These are phyloP conservation scores for Yarrowia osloensis DNA, from an alignment of 805 yeast species.

Conservation along the genomic window DNA sequence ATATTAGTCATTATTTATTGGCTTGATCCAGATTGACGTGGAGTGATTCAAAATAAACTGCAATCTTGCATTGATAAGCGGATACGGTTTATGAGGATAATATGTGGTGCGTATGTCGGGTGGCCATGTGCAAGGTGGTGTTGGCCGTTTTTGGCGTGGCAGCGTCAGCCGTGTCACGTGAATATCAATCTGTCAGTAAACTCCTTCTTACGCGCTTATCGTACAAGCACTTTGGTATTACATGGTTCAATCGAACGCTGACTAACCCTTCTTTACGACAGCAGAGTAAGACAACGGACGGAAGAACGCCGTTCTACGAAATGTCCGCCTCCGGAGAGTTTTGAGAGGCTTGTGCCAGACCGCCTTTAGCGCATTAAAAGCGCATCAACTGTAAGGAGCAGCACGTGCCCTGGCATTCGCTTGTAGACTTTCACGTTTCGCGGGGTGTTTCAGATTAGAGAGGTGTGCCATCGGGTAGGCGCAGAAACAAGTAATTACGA, in stretches of 20 bases:
- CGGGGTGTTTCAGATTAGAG: neutral
- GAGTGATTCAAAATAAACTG: neutral
- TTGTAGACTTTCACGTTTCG: neutral
- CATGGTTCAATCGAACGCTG: no score
- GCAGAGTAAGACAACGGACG: neutral
- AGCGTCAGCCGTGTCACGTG: no score
- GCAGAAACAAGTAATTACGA: neutral
- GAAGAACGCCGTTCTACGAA: no score
- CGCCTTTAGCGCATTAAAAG: neutral
- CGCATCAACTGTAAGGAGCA: neutral
- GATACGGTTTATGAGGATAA: neutral
- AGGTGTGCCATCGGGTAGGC: neutral
- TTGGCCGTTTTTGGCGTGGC: no score
- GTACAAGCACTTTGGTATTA: no score
- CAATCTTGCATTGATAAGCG: conserved; percentile 6
- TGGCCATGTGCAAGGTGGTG: neutral
- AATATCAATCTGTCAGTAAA: no score
- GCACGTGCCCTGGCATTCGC: neutral
- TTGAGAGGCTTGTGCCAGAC: neutral
- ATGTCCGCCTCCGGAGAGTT: neutral
- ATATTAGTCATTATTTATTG: neutral
- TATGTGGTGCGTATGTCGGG: neutral
- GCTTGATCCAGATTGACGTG: neutral
- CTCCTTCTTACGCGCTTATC: no score
- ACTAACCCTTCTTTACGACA: no score